Conservation (phyloP, 306 rosid genomes). For the Hylodesmum podocarpum region DNA sequence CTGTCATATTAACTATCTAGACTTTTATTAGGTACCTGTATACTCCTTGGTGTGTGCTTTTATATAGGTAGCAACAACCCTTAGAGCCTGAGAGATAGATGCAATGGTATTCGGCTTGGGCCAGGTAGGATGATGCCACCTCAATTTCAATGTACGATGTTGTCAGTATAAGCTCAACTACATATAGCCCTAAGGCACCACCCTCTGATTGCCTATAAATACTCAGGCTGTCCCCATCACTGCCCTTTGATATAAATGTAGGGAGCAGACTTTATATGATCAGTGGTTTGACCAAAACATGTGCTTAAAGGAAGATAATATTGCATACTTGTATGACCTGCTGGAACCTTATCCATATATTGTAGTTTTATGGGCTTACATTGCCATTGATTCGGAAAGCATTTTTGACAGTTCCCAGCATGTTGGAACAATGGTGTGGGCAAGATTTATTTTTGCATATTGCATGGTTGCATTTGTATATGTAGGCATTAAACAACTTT, state of each 20-base stretch:
- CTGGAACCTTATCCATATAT: neutral
- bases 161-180: neutral
- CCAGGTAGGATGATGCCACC: neutral
- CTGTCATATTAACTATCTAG: neutral
- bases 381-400: neutral
- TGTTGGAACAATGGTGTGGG: neutral
- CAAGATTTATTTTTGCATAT: neutral
- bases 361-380: neutral
- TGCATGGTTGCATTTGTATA: slow-evolving; percentile 17
- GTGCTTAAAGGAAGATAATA: neutral
- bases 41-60: neutral
- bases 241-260: neutral
- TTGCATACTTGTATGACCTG: slow-evolving; percentile 13
- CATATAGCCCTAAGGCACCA: neutral
- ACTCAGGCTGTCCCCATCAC: neutral
- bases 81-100: neutral
- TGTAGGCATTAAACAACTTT: neutral
- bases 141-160: neutral
- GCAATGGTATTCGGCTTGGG: neutral
- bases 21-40: neutral
- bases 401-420: neutral
- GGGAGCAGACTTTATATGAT: neutral
- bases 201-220: neutral
- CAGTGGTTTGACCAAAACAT: slow-evolving; percentile 7
- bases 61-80: neutral